phyloP scores from a whole-genome alignment of 2,329 filamentous ascomycete genomes.

The Ophiostoma triangulosporum region DNA sequence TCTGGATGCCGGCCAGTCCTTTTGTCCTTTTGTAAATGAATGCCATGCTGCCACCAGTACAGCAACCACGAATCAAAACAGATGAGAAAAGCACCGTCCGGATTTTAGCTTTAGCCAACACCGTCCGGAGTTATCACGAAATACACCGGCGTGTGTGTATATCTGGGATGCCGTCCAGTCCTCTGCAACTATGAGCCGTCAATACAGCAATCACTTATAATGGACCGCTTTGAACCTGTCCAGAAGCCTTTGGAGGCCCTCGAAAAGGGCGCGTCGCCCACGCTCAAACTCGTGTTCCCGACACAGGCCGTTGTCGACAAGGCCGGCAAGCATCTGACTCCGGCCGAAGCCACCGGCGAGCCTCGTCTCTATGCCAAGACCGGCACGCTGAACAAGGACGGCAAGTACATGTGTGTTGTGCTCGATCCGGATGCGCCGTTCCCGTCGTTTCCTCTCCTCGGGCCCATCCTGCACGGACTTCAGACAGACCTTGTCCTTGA shows the following conservation, averaged over 20 bases:
- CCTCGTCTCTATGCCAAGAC: neutral
- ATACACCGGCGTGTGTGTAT: neutral
- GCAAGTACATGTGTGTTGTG: constrained; percentile 25
- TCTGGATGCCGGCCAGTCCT: no score
- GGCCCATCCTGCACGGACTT: constrained; percentile 35
- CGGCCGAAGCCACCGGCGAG: neutral
- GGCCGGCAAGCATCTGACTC: neutral
- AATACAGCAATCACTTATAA: neutral
- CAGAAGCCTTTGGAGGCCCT: neutral
- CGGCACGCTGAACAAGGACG: neutral
- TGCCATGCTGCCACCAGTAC: no score
- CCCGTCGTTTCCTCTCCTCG: constrained; percentile 25
- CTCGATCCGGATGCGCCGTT: constrained; percentile 36
- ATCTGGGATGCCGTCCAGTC: no score
- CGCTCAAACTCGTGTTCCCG: constrained; percentile 4
- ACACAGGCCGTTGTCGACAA: neutral
- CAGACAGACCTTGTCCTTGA: constrained; percentile 24
- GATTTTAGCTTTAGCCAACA: no score
- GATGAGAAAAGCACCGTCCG: no score
- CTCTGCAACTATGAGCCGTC: neutral
- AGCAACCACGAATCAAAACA: no score
- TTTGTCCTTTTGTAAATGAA: no score
- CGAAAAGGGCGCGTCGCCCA: neutral
- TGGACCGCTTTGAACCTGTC: neutral
- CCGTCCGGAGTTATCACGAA: neutral